phyloP scores from a whole-genome alignment of 1,139 yeast genomes.

The Candida glucosophila region DNA sequence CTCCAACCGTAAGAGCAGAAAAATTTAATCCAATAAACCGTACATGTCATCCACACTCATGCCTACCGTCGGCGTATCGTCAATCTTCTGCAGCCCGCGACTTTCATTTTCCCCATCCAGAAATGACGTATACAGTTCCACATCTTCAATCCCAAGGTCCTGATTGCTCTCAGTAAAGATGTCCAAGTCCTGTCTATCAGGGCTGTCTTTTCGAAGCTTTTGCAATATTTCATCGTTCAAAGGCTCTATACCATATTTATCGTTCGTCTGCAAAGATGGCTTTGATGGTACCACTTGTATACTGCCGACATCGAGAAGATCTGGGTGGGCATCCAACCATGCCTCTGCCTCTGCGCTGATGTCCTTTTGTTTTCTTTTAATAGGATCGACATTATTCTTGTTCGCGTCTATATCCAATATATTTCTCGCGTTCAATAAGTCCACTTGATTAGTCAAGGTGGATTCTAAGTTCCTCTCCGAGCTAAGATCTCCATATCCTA shows the following conservation, averaged over 20 bases:
- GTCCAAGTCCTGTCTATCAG: conserved; percentile 4
- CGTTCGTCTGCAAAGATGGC: too few species aligned
- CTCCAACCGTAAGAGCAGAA: conserved; percentile 1
- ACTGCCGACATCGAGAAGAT: too few species aligned
- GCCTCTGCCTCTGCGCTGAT: conserved; percentile 7
- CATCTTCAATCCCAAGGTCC: conserved; percentile 5
- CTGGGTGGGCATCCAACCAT: too few species aligned
- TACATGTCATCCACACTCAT: conserved; percentile 26
- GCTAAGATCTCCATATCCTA: neutral
- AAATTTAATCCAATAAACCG: conserved; percentile 23
- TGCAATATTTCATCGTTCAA: conserved; percentile 13
- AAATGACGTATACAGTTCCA: too few species aligned
- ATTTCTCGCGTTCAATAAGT: conserved; percentile 15
- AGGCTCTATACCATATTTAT: too few species aligned
- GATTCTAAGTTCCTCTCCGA: conserved; percentile 5
- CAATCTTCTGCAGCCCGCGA: too few species aligned
- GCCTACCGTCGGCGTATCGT: conserved; percentile 13
- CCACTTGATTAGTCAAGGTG: conserved; percentile 15
- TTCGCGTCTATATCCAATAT: conserved; percentile 9
- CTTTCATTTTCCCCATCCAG: too few species aligned
- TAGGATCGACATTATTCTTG: conserved; percentile 25
- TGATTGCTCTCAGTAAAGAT: conserved; percentile 11
- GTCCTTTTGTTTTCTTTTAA: conserved; percentile 12
- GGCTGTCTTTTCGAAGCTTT: conserved; percentile 12
- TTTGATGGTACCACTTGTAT: too few species aligned